phyloP scores from a whole-genome alignment of 495 filamentous ascomycete species.

The Penicillium chermesinum region DNA sequence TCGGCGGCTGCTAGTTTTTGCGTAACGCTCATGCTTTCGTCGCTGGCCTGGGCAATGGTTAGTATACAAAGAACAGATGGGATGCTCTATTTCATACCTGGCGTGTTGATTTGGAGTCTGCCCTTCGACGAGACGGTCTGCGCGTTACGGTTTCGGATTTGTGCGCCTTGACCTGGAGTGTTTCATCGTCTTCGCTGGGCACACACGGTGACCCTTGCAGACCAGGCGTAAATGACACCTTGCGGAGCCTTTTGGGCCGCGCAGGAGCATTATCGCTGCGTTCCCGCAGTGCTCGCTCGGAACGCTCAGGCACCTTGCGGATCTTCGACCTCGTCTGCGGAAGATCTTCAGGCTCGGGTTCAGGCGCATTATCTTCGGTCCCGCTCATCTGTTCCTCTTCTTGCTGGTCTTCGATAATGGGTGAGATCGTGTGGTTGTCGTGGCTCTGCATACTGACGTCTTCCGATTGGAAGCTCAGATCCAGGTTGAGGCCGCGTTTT shows the following conservation, averaged over 20 bases:
- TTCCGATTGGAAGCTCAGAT: conserved; percentile 52
- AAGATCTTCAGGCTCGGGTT: conserved; percentile 15
- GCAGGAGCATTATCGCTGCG: conserved; percentile 38
- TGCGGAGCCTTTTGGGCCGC: conserved; percentile 32
- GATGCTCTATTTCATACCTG: conserved; percentile 25
- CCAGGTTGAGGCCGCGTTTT: conserved; percentile 66
- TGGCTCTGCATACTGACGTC: conserved; percentile 31
- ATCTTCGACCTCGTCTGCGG: conserved; percentile 15
- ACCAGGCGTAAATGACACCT: conserved; percentile 42
- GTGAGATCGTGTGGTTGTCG: conserved; percentile 39
- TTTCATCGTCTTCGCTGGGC: conserved; percentile 28
- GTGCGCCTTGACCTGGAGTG: conserved; percentile 35
- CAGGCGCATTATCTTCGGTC: conserved; percentile 24
- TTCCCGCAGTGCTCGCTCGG: conserved; percentile 37
- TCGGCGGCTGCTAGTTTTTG: conserved; percentile 45
- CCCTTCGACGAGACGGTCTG: conserved; percentile 28
- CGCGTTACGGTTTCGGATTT: conserved; percentile 33
- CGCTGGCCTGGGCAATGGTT: conserved; percentile 14
- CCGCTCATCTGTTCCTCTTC: conserved; percentile 38
- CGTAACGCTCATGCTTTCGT: conserved; percentile 27
- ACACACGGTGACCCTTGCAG: conserved; percentile 33
- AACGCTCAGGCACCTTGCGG: conserved; percentile 22
- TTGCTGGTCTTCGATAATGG: conserved; percentile 51
- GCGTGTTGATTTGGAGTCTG: conserved; percentile 26
- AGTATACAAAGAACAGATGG: conserved; percentile 4